Conservation (phyloP, 2,329 filamentous ascomycete genomes). For the Mariannaea elegans region DNA sequence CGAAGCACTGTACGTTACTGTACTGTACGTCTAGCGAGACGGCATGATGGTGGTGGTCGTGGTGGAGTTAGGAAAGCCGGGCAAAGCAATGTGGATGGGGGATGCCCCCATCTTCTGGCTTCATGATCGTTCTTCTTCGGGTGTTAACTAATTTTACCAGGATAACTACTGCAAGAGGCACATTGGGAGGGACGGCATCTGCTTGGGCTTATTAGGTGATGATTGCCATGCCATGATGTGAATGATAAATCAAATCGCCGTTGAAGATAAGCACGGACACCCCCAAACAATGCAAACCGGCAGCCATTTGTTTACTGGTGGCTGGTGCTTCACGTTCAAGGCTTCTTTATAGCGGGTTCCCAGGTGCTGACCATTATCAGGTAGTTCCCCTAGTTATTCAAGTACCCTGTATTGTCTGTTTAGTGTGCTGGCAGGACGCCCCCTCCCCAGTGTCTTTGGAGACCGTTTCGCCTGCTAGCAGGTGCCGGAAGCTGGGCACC, state of each 20-base stretch:
- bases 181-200: too few relatives aligned
- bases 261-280: not conserved
- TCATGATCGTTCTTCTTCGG: not conserved
- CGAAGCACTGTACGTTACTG: not conserved
- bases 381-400: too few relatives aligned
- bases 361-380: not conserved
- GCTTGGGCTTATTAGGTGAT: not conserved
- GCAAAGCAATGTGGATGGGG: not conserved
- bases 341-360: conserved; percentile 5
- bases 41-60: not conserved
- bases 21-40: too few relatives aligned
- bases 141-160: not conserved
- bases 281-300: too few relatives aligned
- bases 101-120: conserved; percentile 2
- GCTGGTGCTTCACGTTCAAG: too few relatives aligned
- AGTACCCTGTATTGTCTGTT: too few relatives aligned
- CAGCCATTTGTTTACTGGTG: not conserved
- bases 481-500: conserved; percentile 24
- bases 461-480: conserved; percentile 28
- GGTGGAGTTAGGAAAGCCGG: conserved; percentile 6
- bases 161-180: too few relatives aligned
- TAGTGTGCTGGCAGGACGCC: conserved; percentile 1
- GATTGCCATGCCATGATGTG: too few relatives aligned
- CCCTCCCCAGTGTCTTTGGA: conserved; percentile 11
- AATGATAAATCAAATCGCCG: conserved; percentile 19